Conservation (phyloP, 768 basidiomycete genomes). For the Phlebiopsis flavidoalba region DNA sequence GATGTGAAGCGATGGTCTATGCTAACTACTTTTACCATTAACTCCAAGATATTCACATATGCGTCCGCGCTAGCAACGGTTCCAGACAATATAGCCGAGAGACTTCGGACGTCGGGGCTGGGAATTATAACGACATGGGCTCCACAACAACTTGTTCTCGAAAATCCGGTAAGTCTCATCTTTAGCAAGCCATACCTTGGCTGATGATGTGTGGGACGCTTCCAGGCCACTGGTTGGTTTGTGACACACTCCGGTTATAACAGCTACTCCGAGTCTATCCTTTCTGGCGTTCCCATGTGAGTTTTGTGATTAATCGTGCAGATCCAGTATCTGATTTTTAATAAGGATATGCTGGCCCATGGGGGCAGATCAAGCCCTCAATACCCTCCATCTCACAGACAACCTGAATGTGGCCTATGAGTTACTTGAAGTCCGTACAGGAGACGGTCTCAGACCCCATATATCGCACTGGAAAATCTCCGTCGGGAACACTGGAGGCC, state of each 20-base stretch:
- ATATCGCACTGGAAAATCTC: slow-evolving; percentile 13
- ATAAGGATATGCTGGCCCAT: slow-evolving; percentile 25
- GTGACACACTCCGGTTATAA: slow-evolving; percentile 23
- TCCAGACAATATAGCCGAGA: slow-evolving; percentile 11
- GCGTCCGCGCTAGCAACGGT: not conserved
- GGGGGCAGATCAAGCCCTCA: slow-evolving; percentile 20
- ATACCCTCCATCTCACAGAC: slow-evolving; percentile 15
- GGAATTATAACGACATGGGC: slow-evolving; percentile 21
- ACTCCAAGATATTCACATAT: not conserved
- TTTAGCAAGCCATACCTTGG: not conserved
- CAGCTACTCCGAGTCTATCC: slow-evolving; percentile 20
- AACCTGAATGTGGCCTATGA: slow-evolving; percentile 16
- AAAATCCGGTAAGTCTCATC: slow-evolving; percentile 17
- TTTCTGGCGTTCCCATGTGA: slow-evolving; percentile 18
- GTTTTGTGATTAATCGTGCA: not conserved
- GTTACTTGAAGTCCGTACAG: slow-evolving; percentile 18
- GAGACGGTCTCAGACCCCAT: slow-evolving; percentile 12
- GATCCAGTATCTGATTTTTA: not conserved
- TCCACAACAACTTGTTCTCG: slow-evolving; percentile 21
- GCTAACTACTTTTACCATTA: not conserved
- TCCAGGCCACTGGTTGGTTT: slow-evolving; percentile 20
- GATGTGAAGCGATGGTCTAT: not conserved
- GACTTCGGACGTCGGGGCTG: slow-evolving; percentile 12
- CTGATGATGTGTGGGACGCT: not conserved
- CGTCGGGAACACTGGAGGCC: slow-evolving; percentile 17